Conservation (phyloP, 2,329 filamentous ascomycete species). For the Exophiala xenobiotica region DNA sequence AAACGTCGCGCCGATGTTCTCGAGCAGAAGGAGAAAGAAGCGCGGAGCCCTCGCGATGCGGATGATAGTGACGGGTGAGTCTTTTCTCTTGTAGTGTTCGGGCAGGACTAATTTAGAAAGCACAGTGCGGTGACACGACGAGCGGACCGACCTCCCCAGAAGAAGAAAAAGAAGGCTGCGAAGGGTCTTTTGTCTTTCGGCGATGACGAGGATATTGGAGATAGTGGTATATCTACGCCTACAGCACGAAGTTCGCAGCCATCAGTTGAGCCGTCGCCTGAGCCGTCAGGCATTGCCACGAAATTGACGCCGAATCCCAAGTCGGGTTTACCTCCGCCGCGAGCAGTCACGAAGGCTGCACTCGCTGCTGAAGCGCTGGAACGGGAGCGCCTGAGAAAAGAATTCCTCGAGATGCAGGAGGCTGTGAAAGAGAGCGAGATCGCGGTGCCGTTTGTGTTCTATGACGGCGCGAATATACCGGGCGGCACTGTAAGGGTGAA, state of each 20-base stretch:
- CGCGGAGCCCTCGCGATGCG: slow-evolving; percentile 55
- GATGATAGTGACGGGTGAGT: slow-evolving; percentile 60
- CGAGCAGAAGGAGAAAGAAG: slow-evolving; percentile 83
- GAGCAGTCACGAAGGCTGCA: slow-evolving; percentile 71
- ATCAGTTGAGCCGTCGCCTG: slow-evolving; percentile 19
- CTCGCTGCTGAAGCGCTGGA: slow-evolving; percentile 77
- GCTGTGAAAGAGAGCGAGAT: slow-evolving; percentile 87
- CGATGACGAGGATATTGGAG: slow-evolving; percentile 60
- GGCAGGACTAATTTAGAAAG: slow-evolving; percentile 54
- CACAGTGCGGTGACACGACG: slow-evolving; percentile 54
- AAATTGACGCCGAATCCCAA: slow-evolving; percentile 47
- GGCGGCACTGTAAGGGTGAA: slow-evolving; percentile 82
- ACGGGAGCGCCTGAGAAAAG: slow-evolving; percentile 69
- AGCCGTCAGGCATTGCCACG: slow-evolving; percentile 20
- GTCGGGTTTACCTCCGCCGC: slow-evolving; percentile 57
- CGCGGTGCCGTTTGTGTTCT: slow-evolving; percentile 91
- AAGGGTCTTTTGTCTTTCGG: slow-evolving; percentile 67
- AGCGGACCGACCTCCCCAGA: slow-evolving; percentile 43
- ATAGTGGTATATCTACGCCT: slow-evolving; percentile 34
- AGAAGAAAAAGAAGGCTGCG: slow-evolving; percentile 60
- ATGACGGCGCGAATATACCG: slow-evolving; percentile 87
- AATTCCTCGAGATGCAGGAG: slow-evolving; percentile 81
- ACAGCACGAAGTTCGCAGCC: slow-evolving; percentile 11
- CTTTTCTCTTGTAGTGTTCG: background rate
- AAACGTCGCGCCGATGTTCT: slow-evolving; percentile 94